Base-by-base conservation (phyloP, 2,329 filamentous ascomycete species). In the Helminthosporium solani region DNA sequence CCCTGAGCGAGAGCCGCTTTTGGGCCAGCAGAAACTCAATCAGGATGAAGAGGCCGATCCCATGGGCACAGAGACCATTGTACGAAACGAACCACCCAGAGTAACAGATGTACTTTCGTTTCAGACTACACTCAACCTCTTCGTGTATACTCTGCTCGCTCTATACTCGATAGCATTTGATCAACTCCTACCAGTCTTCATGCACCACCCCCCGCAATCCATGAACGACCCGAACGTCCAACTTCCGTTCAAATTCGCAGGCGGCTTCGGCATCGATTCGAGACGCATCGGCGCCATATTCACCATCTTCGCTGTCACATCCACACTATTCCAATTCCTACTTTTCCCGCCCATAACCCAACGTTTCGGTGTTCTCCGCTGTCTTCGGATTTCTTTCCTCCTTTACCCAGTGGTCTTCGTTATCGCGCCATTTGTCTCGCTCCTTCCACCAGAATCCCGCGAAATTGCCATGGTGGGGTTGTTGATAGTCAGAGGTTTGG, bases 101-200 rank as follows among this genome's bases (percentile, higher is more conserved):
- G 78, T 85, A 64, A 69, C 66, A 9, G 82, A 90, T 50, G 84
- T 94, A 6, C 85, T 95, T 57, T 86, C 83, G 0, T 76, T 75
- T 1, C 89, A 95, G 68, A 88, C 88, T 0, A 77, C 80, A 25
- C 77, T 94, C 44, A 88, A 91, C 54, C 76, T 97, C 1, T 52
- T 88, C 2, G 79, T 85, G 0, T 96, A 97, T 70, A 86, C 86
- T 1, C 77, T 94, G 40, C 77, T 97, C 15, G 87, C 90, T 0
- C 78, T 95, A 39, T 90, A 96, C 69, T 85, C 83, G 0, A 83
- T 95, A 31, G 85, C 89, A 1, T 96, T 85, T 63, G 92, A 97
- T 69, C 90, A 71, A 63, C 78, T 92, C 2, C 80, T 97, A 1
- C 88, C 90, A 2, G 89, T 96, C 1, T 95, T 95, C 67, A 80